phyloP scores from a whole-genome alignment of 495 filamentous ascomycete species.

The Rhypophila decipiens region DNA sequence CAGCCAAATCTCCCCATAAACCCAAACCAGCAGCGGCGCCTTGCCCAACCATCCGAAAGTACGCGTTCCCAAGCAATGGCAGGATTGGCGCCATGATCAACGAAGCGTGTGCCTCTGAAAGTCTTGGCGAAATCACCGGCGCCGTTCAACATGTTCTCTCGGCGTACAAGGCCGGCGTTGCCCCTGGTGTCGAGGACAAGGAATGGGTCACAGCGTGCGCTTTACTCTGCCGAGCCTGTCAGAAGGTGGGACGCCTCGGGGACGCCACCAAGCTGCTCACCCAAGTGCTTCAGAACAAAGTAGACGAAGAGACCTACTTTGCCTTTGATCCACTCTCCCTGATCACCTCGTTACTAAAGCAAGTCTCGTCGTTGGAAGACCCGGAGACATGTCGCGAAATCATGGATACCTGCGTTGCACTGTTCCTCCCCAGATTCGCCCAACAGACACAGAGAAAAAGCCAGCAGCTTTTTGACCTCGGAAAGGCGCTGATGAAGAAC shows the following conservation, averaged over 20 bases:
- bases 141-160: conserved; percentile 19
- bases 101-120: conserved; percentile 12
- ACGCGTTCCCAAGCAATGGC: conserved; percentile 6
- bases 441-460: conserved; percentile 10
- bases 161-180: conserved; percentile 8
- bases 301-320: conserved; percentile 27
- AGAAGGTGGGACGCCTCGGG: conserved; percentile 18
- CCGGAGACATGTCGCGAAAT: not conserved
- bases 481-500: conserved; percentile 23
- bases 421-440: conserved; percentile 32
- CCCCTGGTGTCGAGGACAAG: conserved; percentile 13
- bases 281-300: conserved; percentile 16
- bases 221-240: conserved; percentile 31
- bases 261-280: conserved; percentile 26
- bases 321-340: conserved; percentile 26
- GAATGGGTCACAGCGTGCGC: conserved; percentile 28
- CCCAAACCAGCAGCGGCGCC: too few species aligned
- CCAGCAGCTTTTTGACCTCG: conserved; percentile 17
- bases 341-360: conserved; percentile 22
- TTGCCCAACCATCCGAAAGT: too few species aligned
- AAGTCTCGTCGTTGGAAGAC: not conserved
- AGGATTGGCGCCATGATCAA: conserved; percentile 13
- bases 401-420: conserved; percentile 19
- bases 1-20: too few species aligned
- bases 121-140: conserved; percentile 11